Percentiles rank a stretch among this genome's conserved stretches.
Evolutionary conservation across 1,284 basidiomycete genomes (phyloP).

Genomic region (Volvariella volvacea): DNA sequence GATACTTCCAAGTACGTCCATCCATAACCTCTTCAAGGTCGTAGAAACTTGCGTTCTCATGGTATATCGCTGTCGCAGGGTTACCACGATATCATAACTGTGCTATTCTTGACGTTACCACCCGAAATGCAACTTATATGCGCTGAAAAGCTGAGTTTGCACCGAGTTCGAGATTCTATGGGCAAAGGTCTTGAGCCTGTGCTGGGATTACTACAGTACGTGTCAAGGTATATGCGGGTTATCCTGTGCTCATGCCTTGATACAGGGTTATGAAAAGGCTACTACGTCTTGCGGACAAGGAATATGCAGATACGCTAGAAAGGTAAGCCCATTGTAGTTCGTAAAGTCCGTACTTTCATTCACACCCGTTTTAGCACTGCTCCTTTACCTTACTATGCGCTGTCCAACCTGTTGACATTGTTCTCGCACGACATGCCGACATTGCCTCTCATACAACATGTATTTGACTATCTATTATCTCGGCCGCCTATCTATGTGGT

Average conservation of each 20-base stretch:
- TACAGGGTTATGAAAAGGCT: constrained; percentile 67
- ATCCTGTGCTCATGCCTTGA: constrained; percentile 6
- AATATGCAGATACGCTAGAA: constrained; percentile 65
- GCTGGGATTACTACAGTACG: constrained; percentile 72
- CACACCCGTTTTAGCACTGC: constrained; percentile 28
- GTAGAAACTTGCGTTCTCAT: not conserved
- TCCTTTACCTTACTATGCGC: constrained; percentile 78
- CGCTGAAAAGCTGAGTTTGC: constrained; percentile 71
- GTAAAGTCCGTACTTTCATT: constrained; percentile 1
- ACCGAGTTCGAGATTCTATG: constrained; percentile 87
- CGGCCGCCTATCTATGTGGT: constrained; percentile 77
- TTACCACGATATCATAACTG: constrained; percentile 89
- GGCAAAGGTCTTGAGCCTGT: constrained; percentile 78
- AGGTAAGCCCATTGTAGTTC: constrained; percentile 33
- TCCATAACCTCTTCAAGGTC: not conserved
- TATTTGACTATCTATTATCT: constrained; percentile 83
- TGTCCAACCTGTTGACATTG: constrained; percentile 86
- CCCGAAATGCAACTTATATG: constrained; percentile 48
- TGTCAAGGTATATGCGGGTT: not conserved
- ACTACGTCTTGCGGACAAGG: constrained; percentile 62
- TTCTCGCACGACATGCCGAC: constrained; percentile 89
- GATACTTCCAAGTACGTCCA: constrained; percentile 75
- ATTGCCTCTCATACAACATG: constrained; percentile 76
- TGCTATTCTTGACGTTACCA: constrained; percentile 78
- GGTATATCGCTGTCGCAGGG: constrained; percentile 34